These are phyloP conservation scores for Opeltia flavorubescens DNA, from an alignment of 495 filamentous ascomycete species.

Conservation along the genomic window DNA sequence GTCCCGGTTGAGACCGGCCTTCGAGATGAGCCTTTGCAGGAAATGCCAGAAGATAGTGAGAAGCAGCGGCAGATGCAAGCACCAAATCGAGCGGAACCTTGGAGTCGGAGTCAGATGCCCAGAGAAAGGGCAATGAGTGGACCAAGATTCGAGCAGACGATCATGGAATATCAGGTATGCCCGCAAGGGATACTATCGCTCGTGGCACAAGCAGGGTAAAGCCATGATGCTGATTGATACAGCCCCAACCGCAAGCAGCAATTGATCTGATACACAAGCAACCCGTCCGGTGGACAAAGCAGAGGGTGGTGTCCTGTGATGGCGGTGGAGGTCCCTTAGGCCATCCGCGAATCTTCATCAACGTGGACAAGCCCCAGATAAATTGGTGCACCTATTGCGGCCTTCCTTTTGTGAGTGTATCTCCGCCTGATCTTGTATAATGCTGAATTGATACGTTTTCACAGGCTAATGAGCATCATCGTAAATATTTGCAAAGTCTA, in stretches of 20 bases:
- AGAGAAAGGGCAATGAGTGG: conserved; percentile 74
- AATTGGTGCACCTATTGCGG: conserved; percentile 84
- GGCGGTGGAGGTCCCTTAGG: conserved; percentile 86
- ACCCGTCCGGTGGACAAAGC: conserved; percentile 82
- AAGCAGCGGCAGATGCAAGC: conserved; percentile 55
- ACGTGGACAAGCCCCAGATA: conserved; percentile 93
- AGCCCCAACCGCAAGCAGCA: conserved; percentile 79
- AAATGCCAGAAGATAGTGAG: conserved; percentile 46
- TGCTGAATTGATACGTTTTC: neutral
- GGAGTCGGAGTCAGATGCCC: conserved; percentile 73
- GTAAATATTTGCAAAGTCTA: conserved; percentile 63
- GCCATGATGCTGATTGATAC: no score
- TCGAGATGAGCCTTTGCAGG: conserved; percentile 34
- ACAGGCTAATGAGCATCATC: conserved; percentile 78
- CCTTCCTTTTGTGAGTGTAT: conserved; percentile 69
- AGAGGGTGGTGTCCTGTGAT: conserved; percentile 70
- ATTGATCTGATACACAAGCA: conserved; percentile 94
- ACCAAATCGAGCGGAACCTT: conserved; percentile 67
- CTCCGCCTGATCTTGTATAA: neutral
- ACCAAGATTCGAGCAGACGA: conserved; percentile 92
- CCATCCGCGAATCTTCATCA: conserved; percentile 91
- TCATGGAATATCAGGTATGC: conserved; percentile 76
- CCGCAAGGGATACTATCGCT: no score
- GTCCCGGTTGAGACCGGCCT: conserved; percentile 33
- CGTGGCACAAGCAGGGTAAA: no score